Evolutionary conservation across 2,329 filamentous ascomycete species (phyloP).

Genomic region (Metarhizium brunneum): DNA sequence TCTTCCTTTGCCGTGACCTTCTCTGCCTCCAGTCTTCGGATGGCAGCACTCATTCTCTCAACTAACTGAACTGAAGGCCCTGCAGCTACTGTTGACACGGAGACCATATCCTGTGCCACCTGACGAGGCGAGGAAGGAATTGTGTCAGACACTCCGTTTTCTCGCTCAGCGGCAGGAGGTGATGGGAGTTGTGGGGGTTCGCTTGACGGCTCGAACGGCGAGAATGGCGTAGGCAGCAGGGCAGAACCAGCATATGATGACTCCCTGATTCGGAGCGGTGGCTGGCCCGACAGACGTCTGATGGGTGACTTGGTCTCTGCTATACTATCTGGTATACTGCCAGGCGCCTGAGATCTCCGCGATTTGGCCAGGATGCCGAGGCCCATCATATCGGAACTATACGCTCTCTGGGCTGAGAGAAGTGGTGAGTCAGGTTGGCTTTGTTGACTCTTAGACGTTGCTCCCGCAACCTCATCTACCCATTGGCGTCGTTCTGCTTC

Average conservation of each 20-base stretch:
- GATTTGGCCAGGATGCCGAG: conserved; percentile 29
- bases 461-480: conserved; percentile 39
- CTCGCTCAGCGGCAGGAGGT: conserved; percentile 33
- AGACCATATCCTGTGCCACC: conserved; percentile 74
- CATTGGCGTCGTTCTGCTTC: conserved; percentile 38
- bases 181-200: conserved; percentile 26
- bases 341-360: conserved; percentile 30
- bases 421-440: conserved; percentile 47
- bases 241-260: conserved; percentile 27
- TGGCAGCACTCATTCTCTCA: conserved; percentile 89
- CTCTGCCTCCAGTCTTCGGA: conserved; percentile 83
- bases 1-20: conserved; percentile 87
- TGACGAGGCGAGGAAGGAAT: conserved; percentile 52
- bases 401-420: conserved; percentile 40
- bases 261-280: conserved; percentile 31
- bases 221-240: conserved; percentile 31
- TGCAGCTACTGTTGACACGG: conserved; percentile 79
- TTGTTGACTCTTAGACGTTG: conserved; percentile 30
- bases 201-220: conserved; percentile 32
- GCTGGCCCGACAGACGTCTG: conserved; percentile 43
- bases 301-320: conserved; percentile 29
- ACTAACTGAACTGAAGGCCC: conserved; percentile 92
- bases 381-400: conserved; percentile 44
- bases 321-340: conserved; percentile 35
- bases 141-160: conserved; percentile 41